Conservation (phyloP, 108 stramenopile genomes). For the Cyclotella kingstonii region DNA sequence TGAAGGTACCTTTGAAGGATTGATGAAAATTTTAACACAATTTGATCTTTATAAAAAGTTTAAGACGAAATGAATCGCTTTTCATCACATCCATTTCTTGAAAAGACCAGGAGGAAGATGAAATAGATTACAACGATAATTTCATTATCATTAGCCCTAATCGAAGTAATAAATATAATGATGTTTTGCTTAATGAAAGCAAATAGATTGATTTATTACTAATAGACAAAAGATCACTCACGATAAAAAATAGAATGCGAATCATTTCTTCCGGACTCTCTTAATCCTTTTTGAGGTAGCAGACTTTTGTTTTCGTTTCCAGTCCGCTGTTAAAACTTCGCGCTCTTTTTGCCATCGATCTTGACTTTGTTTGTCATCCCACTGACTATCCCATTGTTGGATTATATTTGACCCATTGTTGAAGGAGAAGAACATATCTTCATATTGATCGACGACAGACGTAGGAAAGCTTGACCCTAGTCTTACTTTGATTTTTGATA, state of each 20-base stretch:
- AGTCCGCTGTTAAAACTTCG: slow-evolving; percentile 66
- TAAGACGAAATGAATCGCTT: too few species aligned
- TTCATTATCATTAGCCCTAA: too few species aligned
- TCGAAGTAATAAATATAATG: too few species aligned
- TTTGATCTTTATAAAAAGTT: too few species aligned
- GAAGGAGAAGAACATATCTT: slow-evolving; percentile 51
- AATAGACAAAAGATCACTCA: too few species aligned
- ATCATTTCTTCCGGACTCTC: slow-evolving; percentile 25
- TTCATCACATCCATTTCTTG: too few species aligned
- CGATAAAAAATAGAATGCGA: not conserved
- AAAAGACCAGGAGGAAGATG: too few species aligned
- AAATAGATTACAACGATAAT: too few species aligned
- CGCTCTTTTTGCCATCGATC: slow-evolving; percentile 69
- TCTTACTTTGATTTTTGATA: slow-evolving; percentile 14
- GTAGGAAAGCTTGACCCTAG: slow-evolving; percentile 47
- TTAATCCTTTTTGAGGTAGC: slow-evolving; percentile 65
- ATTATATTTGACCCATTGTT: slow-evolving; percentile 64
- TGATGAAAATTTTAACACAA: too few species aligned
- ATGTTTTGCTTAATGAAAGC: too few species aligned
- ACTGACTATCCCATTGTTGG: slow-evolving; percentile 49
- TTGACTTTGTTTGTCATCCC: slow-evolving; percentile 43
- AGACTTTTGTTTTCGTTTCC: slow-evolving; percentile 81
- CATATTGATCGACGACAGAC: slow-evolving; percentile 48
- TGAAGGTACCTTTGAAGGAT: too few species aligned
- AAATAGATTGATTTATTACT: too few species aligned